Base-by-base conservation (phyloP, 805 yeast species). In the Torulaspora indica region DNA sequence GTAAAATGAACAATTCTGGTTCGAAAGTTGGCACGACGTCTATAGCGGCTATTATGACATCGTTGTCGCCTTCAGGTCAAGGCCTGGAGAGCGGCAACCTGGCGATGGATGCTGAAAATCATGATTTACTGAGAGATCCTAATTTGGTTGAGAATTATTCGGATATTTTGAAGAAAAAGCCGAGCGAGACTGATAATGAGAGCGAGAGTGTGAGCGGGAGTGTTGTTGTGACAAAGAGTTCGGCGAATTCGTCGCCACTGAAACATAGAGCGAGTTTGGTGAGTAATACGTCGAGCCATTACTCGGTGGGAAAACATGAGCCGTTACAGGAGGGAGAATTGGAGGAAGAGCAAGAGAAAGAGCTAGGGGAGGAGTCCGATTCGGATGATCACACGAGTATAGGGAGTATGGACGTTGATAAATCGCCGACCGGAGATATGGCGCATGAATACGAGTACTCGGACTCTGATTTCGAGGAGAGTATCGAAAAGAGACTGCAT, bases 381-480 rank as follows among this genome's bases (percentile, higher is more conserved):
- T 24, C 38, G 7, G 39, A 35, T 27, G 39, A 33, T 18, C 38
- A 28, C 6, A 28, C 25, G 6, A 40, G 38, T 4, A 28, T 40
- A 8, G 43, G 34, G 13, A 22, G 8, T 1, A n/a, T 5, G 24
- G 37, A 29, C 5, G 41, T 25, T 20, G 40, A 10, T 23, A 27
- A 37, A 17, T 33, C 40, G 8, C 34, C 32, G 6, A 14, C 20
- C 8, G 42, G 23, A 29, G 51, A 40, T 22, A 6, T 37, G 33
- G 45, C 51, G 18, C 50, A 47, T 17, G 55, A 47, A 17, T 57
- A 57, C 40, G 65, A 55, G 37, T 64, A 64, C 40, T 61, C 66
- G 4, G 68, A 64, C 46, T 61, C 66, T 6, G 68, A 64, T 41
- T 64, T 64, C 44, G 68, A 64, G 48, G 68, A 64, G 23, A 57